Conservation (phyloP, 257 asterid species). For the Ilex aquifolium region DNA sequence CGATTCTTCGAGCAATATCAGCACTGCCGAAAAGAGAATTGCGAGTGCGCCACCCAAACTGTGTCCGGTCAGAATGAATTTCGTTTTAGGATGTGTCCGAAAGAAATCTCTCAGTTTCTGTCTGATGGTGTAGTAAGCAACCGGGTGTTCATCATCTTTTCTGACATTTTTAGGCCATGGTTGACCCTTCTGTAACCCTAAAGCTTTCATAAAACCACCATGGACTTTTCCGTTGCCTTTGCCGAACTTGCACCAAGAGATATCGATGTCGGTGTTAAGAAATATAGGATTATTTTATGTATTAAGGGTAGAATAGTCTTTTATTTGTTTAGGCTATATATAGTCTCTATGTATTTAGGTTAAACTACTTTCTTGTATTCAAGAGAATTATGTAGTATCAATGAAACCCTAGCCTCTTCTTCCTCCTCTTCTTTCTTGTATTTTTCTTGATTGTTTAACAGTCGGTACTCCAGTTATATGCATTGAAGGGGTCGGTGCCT, state of each 20-base stretch:
- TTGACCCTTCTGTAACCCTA: slow-evolving; percentile 31
- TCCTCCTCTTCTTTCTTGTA: too few relatives aligned
- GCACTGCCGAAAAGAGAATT: slow-evolving; percentile 42
- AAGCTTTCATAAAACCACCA: slow-evolving; percentile 54
- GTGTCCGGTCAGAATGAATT: slow-evolving; percentile 53
- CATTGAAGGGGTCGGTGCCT: slow-evolving; percentile 42
- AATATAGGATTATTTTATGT: too few relatives aligned
- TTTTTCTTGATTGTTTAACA: too few relatives aligned
- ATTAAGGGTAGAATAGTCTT: too few relatives aligned
- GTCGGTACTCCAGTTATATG: slow-evolving; percentile 38
- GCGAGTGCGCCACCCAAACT: slow-evolving; percentile 76
- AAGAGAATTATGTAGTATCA: too few relatives aligned
- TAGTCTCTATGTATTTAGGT: too few relatives aligned
- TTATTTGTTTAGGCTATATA: too few relatives aligned
- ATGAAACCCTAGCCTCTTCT: too few relatives aligned
- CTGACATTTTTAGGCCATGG: slow-evolving; percentile 35
- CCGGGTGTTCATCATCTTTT: slow-evolving; percentile 8
- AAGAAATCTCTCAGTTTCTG: slow-evolving; percentile 17
- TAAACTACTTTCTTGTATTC: too few relatives aligned
- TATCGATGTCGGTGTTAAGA: slow-evolving; percentile 43
- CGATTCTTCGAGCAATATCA: slow-evolving; percentile 34
- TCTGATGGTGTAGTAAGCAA: slow-evolving; percentile 41
- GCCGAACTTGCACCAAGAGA: slow-evolving; percentile 42
- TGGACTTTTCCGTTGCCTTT: slow-evolving; percentile 30
- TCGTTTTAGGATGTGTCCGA: slow-evolving; percentile 9